phyloP scores from a whole-genome alignment of 2,329 filamentous ascomycete genomes.

The Pseudocercospora crystallina region DNA sequence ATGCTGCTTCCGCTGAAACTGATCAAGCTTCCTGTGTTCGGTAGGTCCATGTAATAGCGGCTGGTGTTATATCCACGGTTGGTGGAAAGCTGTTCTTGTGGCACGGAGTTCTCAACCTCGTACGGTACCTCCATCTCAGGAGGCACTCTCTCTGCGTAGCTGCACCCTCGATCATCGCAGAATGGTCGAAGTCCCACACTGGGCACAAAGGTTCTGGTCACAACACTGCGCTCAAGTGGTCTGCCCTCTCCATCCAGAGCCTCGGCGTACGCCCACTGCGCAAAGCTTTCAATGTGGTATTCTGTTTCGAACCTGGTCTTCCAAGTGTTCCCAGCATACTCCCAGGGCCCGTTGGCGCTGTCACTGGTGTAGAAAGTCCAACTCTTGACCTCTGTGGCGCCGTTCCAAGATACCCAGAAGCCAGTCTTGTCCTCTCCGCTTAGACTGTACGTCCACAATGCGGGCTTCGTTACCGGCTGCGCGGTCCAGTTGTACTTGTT shows the following conservation, averaged over 20 bases:
- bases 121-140: conserved; percentile 25
- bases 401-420: conserved; percentile 57
- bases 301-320: conserved; percentile 48
- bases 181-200: conserved; percentile 29
- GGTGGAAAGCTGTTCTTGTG: conserved; percentile 28
- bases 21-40: not conserved
- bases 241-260: conserved; percentile 33
- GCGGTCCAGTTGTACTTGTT: conserved; percentile 57
- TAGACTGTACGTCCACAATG: conserved; percentile 38
- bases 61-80: conserved; percentile 36
- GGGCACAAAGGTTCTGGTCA: conserved; percentile 39
- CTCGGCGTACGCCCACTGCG: conserved; percentile 35
- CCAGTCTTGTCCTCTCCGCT: conserved; percentile 34
- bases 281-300: conserved; percentile 25
- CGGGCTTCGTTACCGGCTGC: conserved; percentile 43
- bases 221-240: conserved; percentile 34
- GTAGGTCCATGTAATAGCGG: conserved; percentile 31
- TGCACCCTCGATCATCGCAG: conserved; percentile 38
- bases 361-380: conserved; percentile 53
- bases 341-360: conserved; percentile 37
- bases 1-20: too few relatives aligned
- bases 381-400: conserved; percentile 47
- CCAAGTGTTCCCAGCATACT: conserved; percentile 40
- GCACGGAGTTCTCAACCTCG: conserved; percentile 25
- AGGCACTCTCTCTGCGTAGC: conserved; percentile 22